Percentiles rank a stretch among this genome's conserved stretches.
Evolutionary conservation across 2,329 filamentous ascomycete species (phyloP).

Genomic region (Colletotrichum karsti): DNA sequence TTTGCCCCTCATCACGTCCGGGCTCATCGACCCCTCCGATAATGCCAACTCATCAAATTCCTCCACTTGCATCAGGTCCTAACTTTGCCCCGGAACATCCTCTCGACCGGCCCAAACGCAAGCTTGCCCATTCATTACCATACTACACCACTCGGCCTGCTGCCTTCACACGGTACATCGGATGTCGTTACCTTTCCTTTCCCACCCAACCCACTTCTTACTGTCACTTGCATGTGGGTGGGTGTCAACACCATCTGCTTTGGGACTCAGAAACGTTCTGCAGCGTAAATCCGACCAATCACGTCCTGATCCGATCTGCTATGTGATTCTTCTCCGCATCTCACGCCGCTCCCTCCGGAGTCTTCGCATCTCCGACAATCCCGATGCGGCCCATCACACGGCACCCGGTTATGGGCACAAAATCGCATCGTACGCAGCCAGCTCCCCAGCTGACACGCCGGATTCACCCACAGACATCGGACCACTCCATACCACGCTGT

Average conservation of each 20-base stretch:
- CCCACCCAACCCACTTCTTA: background rate
- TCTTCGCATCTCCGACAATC: background rate
- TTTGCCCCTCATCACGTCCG: background rate
- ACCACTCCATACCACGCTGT: background rate
- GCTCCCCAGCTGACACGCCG: background rate
- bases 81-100: background rate
- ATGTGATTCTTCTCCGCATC: conserved; percentile 13
- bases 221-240: conserved; percentile 6
- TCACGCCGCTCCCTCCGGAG: conserved; percentile 1
- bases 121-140: background rate
- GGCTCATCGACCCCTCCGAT: background rate
- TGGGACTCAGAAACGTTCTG: background rate
- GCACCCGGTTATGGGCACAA: background rate
- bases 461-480: background rate
- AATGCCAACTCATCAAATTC: background rate
- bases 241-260: background rate
- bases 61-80: too few species aligned
- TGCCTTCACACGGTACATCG: background rate
- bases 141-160: background rate
- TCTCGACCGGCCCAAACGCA: background rate
- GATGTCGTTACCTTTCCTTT: background rate
- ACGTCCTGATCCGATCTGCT: background rate
- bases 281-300: conserved; percentile 9
- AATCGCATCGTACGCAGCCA: background rate
- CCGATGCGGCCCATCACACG: conserved; percentile 4